These are phyloP conservation scores for Penicillium chermesinum DNA, from an alignment of 495 filamentous ascomycete genomes.

Conservation along the genomic window DNA sequence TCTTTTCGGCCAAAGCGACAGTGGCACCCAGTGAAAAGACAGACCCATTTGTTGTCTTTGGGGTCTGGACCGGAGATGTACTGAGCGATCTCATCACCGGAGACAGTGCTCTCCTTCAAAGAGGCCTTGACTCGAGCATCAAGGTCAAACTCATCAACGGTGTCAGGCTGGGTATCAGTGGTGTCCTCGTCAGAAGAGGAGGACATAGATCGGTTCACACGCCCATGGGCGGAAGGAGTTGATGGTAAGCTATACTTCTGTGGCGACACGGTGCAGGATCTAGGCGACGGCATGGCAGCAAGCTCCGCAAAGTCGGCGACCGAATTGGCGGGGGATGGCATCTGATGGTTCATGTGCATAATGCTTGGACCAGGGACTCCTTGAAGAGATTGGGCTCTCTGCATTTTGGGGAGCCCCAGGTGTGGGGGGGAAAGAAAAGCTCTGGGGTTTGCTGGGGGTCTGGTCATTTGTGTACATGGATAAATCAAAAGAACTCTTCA, in stretches of 20 bases:
- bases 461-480: conserved; percentile 31
- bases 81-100: conserved; percentile 75
- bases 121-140: conserved; percentile 46
- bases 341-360: conserved; percentile 32
- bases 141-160: conserved; percentile 43
- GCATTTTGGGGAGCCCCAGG: conserved; percentile 39
- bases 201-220: conserved; percentile 6
- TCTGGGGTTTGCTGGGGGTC: conserved; percentile 32
- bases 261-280: conserved; percentile 19
- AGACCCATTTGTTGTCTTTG: conserved; percentile 73
- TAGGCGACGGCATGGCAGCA: conserved; percentile 39
- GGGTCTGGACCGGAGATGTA: conserved; percentile 79
- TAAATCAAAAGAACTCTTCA: conserved; percentile 38
- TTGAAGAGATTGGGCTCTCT: conserved; percentile 44
- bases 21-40: conserved; percentile 71
- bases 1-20: conserved; percentile 90
- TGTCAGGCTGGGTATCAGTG: conserved; percentile 33
- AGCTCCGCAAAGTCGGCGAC: conserved; percentile 44
- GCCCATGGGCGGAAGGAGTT: conserved; percentile 20
- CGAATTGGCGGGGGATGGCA: conserved; percentile 50
- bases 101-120: conserved; percentile 70
- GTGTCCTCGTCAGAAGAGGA: conserved; percentile 28
- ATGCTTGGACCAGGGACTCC: conserved; percentile 33
- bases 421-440: conserved; percentile 31
- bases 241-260: conserved; percentile 28